Conservation (phyloP, 768 basidiomycete species). For the Arthromyces matolae region DNA sequence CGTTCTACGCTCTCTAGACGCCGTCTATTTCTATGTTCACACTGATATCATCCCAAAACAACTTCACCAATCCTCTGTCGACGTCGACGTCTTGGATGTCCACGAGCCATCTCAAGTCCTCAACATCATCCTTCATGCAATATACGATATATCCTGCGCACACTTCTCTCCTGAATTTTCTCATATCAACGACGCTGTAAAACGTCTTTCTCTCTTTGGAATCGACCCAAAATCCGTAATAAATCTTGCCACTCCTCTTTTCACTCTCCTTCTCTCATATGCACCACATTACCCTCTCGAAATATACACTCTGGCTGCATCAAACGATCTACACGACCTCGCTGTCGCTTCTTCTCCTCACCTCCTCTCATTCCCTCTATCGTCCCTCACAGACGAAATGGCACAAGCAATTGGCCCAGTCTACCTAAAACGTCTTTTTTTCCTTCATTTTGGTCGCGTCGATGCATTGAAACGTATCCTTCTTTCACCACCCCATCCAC, state of each 20-base stretch:
- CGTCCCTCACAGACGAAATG: slow-evolving; percentile 66
- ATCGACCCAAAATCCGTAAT: slow-evolving; percentile 46
- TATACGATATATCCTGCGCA: slow-evolving; percentile 70
- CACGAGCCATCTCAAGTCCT: slow-evolving; percentile 58
- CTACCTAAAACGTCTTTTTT: slow-evolving; percentile 80
- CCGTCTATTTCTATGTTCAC: slow-evolving; percentile 84
- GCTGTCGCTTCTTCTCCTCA: slow-evolving; percentile 74
- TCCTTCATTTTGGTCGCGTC: slow-evolving; percentile 76
- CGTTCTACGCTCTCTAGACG: slow-evolving; percentile 66
- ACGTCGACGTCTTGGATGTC: slow-evolving; percentile 56
- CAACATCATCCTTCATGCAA: slow-evolving; percentile 68
- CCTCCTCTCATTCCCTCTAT: slow-evolving; percentile 67
- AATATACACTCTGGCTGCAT: slow-evolving; percentile 68
- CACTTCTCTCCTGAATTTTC: slow-evolving; percentile 71
- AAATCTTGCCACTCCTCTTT: slow-evolving; percentile 51
- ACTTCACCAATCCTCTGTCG: slow-evolving; percentile 58
- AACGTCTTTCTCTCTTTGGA: slow-evolving; percentile 57
- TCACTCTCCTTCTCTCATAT: slow-evolving; percentile 56
- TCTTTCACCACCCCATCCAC: slow-evolving; percentile 69
- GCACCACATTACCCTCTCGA: slow-evolving; percentile 69
- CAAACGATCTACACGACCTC: slow-evolving; percentile 64
- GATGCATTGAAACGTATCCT: slow-evolving; percentile 81
- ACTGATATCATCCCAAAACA: too few species aligned
- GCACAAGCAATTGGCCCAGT: slow-evolving; percentile 66
- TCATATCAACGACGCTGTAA: slow-evolving; percentile 52